Evolutionary conservation across 257 asterid genomes (phyloP).

Genomic region (Thymus quinquecostatus): DNA sequence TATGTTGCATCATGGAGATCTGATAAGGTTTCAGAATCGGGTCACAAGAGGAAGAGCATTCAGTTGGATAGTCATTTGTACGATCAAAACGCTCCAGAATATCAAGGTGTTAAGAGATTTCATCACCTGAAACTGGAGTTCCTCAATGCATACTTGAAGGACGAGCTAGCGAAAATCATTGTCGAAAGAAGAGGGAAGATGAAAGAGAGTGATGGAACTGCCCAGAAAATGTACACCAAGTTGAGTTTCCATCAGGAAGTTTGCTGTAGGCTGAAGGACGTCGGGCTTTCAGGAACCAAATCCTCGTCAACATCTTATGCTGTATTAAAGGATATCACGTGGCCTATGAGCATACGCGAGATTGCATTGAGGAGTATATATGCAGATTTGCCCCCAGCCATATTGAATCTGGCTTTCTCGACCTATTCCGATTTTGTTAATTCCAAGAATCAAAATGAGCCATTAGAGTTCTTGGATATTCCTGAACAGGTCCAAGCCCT

Average conservation of each 20-base stretch:
- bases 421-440: slow-evolving; percentile 41
- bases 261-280: slow-evolving; percentile 44
- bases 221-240: slow-evolving; percentile 32
- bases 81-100: slow-evolving; percentile 35
- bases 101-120: slow-evolving; percentile 38
- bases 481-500: slow-evolving; percentile 46
- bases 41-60: slow-evolving; percentile 44
- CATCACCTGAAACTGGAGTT: slow-evolving; percentile 47
- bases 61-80: slow-evolving; percentile 47
- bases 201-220: slow-evolving; percentile 29
- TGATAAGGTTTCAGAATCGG: slow-evolving; percentile 31
- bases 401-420: slow-evolving; percentile 49
- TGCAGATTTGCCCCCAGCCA: slow-evolving; percentile 50
- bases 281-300: slow-evolving; percentile 33
- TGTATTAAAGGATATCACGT: slow-evolving; percentile 49
- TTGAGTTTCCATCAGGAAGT: slow-evolving; percentile 41
- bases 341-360: slow-evolving; percentile 71
- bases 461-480: slow-evolving; percentile 49
- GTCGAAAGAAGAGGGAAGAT: slow-evolving; percentile 38
- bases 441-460: slow-evolving; percentile 28
- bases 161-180: slow-evolving; percentile 43
- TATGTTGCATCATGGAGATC: slow-evolving; percentile 56
- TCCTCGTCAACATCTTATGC: slow-evolving; percentile 34
- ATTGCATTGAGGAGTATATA: slow-evolving; percentile 56
- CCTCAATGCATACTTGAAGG: slow-evolving; percentile 55